Evolutionary conservation across 2,329 filamentous ascomycete species (phyloP).

Genomic region (Harringtonia aguacate): DNA sequence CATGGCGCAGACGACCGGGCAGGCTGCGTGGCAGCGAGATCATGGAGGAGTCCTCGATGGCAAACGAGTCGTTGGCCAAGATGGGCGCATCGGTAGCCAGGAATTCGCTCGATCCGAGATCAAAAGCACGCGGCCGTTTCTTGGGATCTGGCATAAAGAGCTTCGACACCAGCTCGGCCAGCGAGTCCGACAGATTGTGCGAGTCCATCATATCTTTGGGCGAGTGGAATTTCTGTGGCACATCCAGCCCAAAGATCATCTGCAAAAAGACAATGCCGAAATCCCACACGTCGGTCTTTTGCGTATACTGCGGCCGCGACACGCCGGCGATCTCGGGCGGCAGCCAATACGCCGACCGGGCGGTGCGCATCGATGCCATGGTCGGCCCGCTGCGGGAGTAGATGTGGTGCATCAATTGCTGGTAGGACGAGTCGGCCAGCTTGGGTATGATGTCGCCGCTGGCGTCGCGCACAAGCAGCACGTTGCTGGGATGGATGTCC

Average conservation of each 20-base stretch:
- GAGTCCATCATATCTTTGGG: slow-evolving; percentile 64
- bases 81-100: slow-evolving; percentile 54
- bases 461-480: slow-evolving; percentile 62
- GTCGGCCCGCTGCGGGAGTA: slow-evolving; percentile 36
- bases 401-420: slow-evolving; percentile 55
- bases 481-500: slow-evolving; percentile 68
- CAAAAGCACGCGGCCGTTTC: slow-evolving; percentile 75
- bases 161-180: slow-evolving; percentile 70
- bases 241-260: slow-evolving; percentile 81
- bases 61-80: slow-evolving; percentile 33
- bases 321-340: slow-evolving; percentile 63
- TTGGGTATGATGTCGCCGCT: slow-evolving; percentile 63
- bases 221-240: slow-evolving; percentile 67
- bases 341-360: slow-evolving; percentile 73
- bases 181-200: slow-evolving; percentile 58
- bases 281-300: slow-evolving; percentile 91
- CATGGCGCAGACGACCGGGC: slow-evolving; percentile 41
- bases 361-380: slow-evolving; percentile 43
- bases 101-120: slow-evolving; percentile 54
- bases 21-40: slow-evolving; percentile 22
- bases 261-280: slow-evolving; percentile 85
- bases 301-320: slow-evolving; percentile 51
- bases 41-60: slow-evolving; percentile 31
- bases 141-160: slow-evolving; percentile 80
- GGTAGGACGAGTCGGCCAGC: slow-evolving; percentile 63